Percentiles rank a stretch among this genome's conserved stretches.
Evolutionary conservation across 768 basidiomycete genomes (phyloP).

Genomic region (Leccinum barrowsii): DNA sequence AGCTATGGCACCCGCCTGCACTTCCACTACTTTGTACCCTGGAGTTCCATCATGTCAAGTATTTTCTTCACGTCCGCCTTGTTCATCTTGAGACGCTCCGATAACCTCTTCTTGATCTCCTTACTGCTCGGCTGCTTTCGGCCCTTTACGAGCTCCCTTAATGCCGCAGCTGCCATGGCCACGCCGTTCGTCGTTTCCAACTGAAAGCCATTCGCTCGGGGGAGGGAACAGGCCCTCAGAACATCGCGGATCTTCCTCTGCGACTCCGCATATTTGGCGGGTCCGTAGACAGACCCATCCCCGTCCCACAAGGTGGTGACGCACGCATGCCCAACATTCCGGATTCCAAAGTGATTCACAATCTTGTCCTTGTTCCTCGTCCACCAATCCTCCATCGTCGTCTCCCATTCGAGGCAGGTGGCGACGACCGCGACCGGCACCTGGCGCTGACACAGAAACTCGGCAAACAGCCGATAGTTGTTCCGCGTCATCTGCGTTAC

Average conservation of each 20-base stretch:
- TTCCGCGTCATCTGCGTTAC: conserved; percentile 25
- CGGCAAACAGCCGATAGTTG: conserved; percentile 35
- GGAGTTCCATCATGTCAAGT: not conserved
- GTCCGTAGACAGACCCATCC: not conserved
- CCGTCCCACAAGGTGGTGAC: conserved; percentile 4
- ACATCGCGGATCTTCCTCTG: conserved; percentile 8
- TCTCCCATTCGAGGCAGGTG: conserved; percentile 21
- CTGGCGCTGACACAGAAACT: conserved; percentile 32
- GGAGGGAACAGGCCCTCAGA: not conserved
- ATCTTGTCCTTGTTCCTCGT: conserved; percentile 2
- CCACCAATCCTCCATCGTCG: not conserved
- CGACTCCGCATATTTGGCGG: conserved; percentile 14
- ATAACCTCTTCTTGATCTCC: not conserved
- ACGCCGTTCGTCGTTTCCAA: not conserved
- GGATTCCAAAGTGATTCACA: conserved; percentile 10
- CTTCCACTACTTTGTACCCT: not conserved
- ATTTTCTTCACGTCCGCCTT: not conserved
- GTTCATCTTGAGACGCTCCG: not conserved
- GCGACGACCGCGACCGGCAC: conserved; percentile 36
- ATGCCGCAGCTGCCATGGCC: not conserved
- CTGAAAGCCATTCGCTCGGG: not conserved
- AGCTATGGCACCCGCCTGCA: not conserved
- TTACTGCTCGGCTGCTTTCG: not conserved
- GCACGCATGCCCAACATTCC: conserved; percentile 22
- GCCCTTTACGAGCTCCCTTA: not conserved